These are phyloP conservation scores for Yamadazyma membranifaciens DNA, from an alignment of 1,139 yeast species.

Conservation along the genomic window DNA sequence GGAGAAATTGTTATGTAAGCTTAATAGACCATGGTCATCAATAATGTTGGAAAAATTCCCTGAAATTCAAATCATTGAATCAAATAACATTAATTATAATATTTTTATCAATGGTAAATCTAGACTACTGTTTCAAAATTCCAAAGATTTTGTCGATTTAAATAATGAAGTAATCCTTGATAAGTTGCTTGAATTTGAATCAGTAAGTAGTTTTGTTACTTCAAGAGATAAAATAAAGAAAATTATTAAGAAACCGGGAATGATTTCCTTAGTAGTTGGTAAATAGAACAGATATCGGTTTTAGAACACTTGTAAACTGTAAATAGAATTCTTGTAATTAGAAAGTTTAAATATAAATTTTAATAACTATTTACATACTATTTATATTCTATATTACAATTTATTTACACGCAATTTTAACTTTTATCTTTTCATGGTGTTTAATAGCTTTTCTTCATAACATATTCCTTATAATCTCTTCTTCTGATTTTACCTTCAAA, in stretches of 20 bases:
- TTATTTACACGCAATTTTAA: slow-evolving; percentile 3
- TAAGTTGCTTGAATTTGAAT: slow-evolving; percentile 13
- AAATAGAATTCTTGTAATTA: slow-evolving; percentile 2
- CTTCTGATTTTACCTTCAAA: slow-evolving; percentile 40
- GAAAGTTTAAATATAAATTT: neutral
- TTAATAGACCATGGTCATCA: slow-evolving; percentile 42
- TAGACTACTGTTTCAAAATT: slow-evolving; percentile 45
- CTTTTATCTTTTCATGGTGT: neutral
- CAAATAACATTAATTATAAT: slow-evolving; percentile 40
- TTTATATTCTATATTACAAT: slow-evolving; percentile 16
- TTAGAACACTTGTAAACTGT: slow-evolving; percentile 4
- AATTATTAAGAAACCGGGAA: slow-evolving; percentile 26
- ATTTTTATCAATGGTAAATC: slow-evolving; percentile 72
- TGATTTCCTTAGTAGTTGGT: slow-evolving; percentile 25
- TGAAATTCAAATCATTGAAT: slow-evolving; percentile 29
- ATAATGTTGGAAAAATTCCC: slow-evolving; percentile 62
- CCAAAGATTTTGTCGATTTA: slow-evolving; percentile 27
- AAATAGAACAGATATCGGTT: no score
- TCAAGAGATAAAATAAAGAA: slow-evolving; percentile 16
- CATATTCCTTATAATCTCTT: slow-evolving; percentile 31
- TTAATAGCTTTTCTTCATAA: slow-evolving; percentile 32
- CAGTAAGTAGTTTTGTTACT: slow-evolving; percentile 11
- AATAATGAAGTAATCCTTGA: slow-evolving; percentile 24
- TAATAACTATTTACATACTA: neutral
- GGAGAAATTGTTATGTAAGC: slow-evolving; percentile 45